Base-by-base conservation (phyloP, 2,329 filamentous ascomycete genomes). In the Elsinoe necatrix region DNA sequence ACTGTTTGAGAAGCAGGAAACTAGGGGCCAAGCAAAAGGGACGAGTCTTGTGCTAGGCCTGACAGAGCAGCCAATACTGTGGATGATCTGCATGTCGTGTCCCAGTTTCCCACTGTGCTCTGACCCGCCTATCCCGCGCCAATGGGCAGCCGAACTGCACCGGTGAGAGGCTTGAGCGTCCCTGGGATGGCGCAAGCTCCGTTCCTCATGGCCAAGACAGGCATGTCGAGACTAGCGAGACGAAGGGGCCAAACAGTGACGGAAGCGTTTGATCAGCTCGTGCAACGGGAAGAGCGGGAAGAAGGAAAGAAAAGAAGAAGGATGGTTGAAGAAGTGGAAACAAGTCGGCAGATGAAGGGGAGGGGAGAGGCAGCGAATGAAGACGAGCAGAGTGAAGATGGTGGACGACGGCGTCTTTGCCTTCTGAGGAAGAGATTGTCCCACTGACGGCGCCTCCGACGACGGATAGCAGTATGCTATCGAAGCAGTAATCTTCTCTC, bases 81-180 rank as follows among this genome's bases (percentile, higher is more conserved):
- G 48, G 48, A 52, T 52, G 48, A 52, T 52, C 48, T 27, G 29
- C 48, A 52, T 23, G 43, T 48, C 21, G 43, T 48, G 43, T 48
- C 48, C 48, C 48, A 52, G 48, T 37, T 52, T 52, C 23, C 18
- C 18, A 16, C 14, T 6, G 18, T 37, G 7, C 14, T 20, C 2
- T 20, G 23, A 37, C 34, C 34, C 34, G 34, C 34, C 5, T 11
- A 14, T 35, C 16, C n/a, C 48, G 48, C 48, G 48, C 48, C 48
- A 52, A 37, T 52, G 16, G 29, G 12, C 27, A 35, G 48, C 48
- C 48, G 48, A 52, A 52, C 48, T 31, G 48, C 48, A 52, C 48
- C 48, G 48, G 48, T 35, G 12, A 23, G 31, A 52, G 48, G 48
- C 48, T 52, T 52, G 48, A 21, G 48, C 48, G 37, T 52, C 20